Percentiles rank a stretch among this genome's conserved stretches.
These are phyloP conservation scores for Periconia sp. DNA, from an alignment of 2,329 filamentous ascomycete species.

Conservation along the genomic window DNA sequence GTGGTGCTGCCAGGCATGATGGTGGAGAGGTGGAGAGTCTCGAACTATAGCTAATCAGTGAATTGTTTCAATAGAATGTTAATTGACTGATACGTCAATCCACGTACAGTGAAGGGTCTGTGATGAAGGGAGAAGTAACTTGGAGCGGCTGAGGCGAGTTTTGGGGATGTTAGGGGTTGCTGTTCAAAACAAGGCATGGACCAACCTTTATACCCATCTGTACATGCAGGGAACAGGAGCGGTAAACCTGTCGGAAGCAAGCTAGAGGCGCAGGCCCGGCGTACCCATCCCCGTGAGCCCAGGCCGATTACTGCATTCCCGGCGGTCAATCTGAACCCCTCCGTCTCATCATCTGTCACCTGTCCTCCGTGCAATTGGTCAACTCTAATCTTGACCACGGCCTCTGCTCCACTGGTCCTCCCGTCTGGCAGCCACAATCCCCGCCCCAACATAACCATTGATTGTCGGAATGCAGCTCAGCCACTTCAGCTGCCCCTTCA, in stretches of 20 bases:
- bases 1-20: constrained; percentile 42
- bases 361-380: neutral
- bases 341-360: constrained; percentile 1
- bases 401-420: constrained; percentile 21
- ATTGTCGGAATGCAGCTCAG: neutral
- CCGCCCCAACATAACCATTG: constrained; percentile 5
- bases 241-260: too few relatives aligned
- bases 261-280: too few relatives aligned
- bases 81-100: too few relatives aligned
- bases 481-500: neutral
- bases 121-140: too few relatives aligned
- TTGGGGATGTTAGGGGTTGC: neutral
- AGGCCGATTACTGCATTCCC: neutral
- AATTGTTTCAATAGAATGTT: too few relatives aligned
- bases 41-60: neutral
- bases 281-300: neutral
- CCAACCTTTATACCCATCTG: neutral
- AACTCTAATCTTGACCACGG: neutral
- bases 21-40: constrained; percentile 4
- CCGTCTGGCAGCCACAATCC: constrained; percentile 3
- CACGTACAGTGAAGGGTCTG: too few relatives aligned
- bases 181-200: neutral
- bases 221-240: neutral
- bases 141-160: neutral
- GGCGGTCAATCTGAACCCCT: neutral